Evolutionary conservation across 2,329 filamentous ascomycete species (phyloP).

Genomic region (Scorias spongiosa): DNA sequence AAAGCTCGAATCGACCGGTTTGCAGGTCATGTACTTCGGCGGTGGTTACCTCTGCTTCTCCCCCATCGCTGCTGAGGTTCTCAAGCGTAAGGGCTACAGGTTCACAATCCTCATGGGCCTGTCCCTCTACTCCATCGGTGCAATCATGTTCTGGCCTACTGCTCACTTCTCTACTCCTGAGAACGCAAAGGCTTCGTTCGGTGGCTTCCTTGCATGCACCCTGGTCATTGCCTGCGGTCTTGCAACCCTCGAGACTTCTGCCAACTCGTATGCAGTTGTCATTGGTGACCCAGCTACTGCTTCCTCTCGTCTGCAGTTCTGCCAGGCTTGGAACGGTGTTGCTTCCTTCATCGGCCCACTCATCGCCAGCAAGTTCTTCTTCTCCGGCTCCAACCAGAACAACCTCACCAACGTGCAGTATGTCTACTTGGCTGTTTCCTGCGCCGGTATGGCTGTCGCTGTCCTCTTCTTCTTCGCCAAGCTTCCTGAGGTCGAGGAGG

Average conservation of each 20-base stretch:
- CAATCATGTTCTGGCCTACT: constrained; percentile 24
- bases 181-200: constrained; percentile 20
- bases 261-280: constrained; percentile 26
- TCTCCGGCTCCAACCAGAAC: constrained; percentile 18
- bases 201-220: constrained; percentile 24
- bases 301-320: constrained; percentile 24
- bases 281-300: constrained; percentile 22
- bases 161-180: constrained; percentile 18
- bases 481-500: constrained; percentile 20
- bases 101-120: constrained; percentile 29
- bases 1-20: constrained; percentile 26
- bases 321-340: constrained; percentile 18
- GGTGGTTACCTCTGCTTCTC: constrained; percentile 28
- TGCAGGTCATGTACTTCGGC: constrained; percentile 28
- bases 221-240: constrained; percentile 25
- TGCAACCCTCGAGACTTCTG: constrained; percentile 24
- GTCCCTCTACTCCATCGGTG: constrained; percentile 22
- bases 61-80: constrained; percentile 27
- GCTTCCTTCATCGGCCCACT: constrained; percentile 26
- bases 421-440: constrained; percentile 26
- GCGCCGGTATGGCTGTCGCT: constrained; percentile 20
- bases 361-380: constrained; percentile 25
- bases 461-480: constrained; percentile 23
- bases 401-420: constrained; percentile 23
- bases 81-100: constrained; percentile 31